These are phyloP conservation scores for Plasmopara muralis DNA, from an alignment of 352 stramenopile genomes.

Conservation along the genomic window DNA sequence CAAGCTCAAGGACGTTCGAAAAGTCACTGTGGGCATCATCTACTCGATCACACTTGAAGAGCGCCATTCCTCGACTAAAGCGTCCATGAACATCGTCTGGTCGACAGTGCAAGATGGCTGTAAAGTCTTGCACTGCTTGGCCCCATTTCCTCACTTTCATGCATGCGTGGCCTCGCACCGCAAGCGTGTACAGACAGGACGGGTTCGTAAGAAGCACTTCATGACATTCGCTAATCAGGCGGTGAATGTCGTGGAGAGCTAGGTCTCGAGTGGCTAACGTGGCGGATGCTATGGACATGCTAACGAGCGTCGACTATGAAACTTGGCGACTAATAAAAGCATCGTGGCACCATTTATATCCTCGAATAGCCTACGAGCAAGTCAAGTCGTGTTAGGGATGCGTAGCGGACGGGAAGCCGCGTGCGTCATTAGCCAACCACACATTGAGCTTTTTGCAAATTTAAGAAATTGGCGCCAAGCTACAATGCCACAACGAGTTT, in stretches of 20 bases:
- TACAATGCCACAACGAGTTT: too few species aligned
- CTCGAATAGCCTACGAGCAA: neutral
- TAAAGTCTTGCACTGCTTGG: slow-evolving; percentile 49
- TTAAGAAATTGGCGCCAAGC: too few species aligned
- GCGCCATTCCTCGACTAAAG: slow-evolving; percentile 55
- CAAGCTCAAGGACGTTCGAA: slow-evolving; percentile 48
- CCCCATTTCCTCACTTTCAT: slow-evolving; percentile 70
- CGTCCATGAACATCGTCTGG: slow-evolving; percentile 53
- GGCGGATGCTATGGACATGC: slow-evolving; percentile 1
- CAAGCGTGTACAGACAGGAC: slow-evolving; percentile 49
- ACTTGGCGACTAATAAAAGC: neutral
- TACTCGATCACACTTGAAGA: slow-evolving; percentile 20
- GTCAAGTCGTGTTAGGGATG: neutral
- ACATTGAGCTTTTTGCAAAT: too few species aligned
- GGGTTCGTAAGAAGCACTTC: slow-evolving; percentile 33
- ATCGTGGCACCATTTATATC: neutral
- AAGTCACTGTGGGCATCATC: slow-evolving; percentile 59
- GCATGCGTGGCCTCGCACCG: slow-evolving; percentile 54
- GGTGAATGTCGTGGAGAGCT: slow-evolving; percentile 42
- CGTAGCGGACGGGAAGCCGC: neutral
- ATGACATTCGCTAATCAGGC: slow-evolving; percentile 53
- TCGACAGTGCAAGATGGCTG: slow-evolving; percentile 34
- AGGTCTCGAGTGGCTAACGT: slow-evolving; percentile 6
- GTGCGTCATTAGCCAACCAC: neutral
- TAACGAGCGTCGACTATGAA: neutral